phyloP scores from a whole-genome alignment of 2,329 filamentous ascomycete species.

The Colletotrichum coccodes region DNA sequence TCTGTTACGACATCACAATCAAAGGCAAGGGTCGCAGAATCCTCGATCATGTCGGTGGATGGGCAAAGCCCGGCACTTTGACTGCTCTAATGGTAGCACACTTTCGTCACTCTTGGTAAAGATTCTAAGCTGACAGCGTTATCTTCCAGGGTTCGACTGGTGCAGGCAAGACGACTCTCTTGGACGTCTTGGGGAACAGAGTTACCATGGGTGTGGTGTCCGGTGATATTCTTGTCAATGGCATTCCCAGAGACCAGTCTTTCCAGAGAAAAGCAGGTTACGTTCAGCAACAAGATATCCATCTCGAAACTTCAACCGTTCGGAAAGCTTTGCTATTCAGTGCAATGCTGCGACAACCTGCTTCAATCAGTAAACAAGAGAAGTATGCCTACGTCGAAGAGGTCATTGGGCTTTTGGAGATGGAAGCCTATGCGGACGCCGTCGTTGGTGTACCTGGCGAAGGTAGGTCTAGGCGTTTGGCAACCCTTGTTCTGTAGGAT shows the following conservation, averaged over 20 bases:
- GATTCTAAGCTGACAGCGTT: neutral
- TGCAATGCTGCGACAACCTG: slow-evolving; percentile 74
- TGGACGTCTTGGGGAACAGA: slow-evolving; percentile 71
- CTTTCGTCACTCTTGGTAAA: slow-evolving; percentile 68
- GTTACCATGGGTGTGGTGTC: slow-evolving; percentile 75
- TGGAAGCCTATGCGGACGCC: slow-evolving; percentile 74
- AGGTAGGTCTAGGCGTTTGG: too few species aligned
- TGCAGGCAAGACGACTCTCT: slow-evolving; percentile 61
- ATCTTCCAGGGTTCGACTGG: slow-evolving; percentile 5
- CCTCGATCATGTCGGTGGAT: slow-evolving; percentile 73
- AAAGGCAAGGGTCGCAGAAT: slow-evolving; percentile 69
- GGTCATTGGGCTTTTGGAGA: slow-evolving; percentile 44
- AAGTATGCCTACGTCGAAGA: slow-evolving; percentile 41
- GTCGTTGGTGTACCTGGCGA: slow-evolving; percentile 75
- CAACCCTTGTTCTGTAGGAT: too few species aligned
- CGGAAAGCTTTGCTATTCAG: slow-evolving; percentile 75
- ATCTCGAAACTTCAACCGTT: slow-evolving; percentile 48
- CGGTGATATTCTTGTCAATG: slow-evolving; percentile 77
- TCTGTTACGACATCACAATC: slow-evolving; percentile 77
- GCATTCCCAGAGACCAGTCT: slow-evolving; percentile 68
- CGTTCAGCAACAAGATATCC: slow-evolving; percentile 70
- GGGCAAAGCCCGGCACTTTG: slow-evolving; percentile 74
- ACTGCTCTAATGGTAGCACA: slow-evolving; percentile 74
- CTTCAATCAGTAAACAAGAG: slow-evolving; percentile 52
- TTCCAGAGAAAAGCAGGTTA: slow-evolving; percentile 77